Evolutionary conservation across 2,329 filamentous ascomycete species (phyloP).

Genomic region (Talaromyces sp.): DNA sequence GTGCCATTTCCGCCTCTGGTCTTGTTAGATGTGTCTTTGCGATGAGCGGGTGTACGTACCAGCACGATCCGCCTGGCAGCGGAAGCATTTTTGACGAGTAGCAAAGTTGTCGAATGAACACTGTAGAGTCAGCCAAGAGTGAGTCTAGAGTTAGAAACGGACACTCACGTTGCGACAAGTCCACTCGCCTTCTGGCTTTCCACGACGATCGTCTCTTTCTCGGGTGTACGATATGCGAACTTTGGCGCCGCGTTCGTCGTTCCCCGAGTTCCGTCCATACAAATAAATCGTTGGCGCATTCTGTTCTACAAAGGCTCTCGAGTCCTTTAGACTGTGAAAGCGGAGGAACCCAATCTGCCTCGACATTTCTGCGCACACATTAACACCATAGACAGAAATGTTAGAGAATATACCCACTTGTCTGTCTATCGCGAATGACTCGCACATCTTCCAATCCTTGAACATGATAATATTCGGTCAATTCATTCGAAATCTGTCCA

Average conservation of each 20-base stretch:
- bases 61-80: slow-evolving; percentile 55
- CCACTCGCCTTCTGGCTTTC: slow-evolving; percentile 55
- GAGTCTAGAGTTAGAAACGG: not conserved
- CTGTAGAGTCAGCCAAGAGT: slow-evolving; percentile 32
- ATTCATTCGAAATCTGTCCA: slow-evolving; percentile 56
- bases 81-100: slow-evolving; percentile 55
- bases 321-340: slow-evolving; percentile 49
- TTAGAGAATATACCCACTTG: slow-evolving; percentile 42
- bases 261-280: slow-evolving; percentile 42
- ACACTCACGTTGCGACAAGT: slow-evolving; percentile 51
- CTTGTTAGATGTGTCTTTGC: slow-evolving; percentile 10
- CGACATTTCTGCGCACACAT: slow-evolving; percentile 46
- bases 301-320: slow-evolving; percentile 52
- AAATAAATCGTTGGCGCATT: slow-evolving; percentile 52
- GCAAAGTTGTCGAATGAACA: slow-evolving; percentile 58
- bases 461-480: slow-evolving; percentile 51
- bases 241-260: slow-evolving; percentile 42
- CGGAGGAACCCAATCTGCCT: slow-evolving; percentile 57
- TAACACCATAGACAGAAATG: not conserved
- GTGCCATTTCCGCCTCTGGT: slow-evolving; percentile 31
- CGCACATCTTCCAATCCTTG: slow-evolving; percentile 56
- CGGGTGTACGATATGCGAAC: slow-evolving; percentile 54
- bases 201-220: slow-evolving; percentile 51
- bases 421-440: slow-evolving; percentile 57
- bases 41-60: slow-evolving; percentile 39